Evolutionary conservation across 805 yeast genomes (phyloP).

Genomic region (Metschnikowia cerradonensis): DNA sequence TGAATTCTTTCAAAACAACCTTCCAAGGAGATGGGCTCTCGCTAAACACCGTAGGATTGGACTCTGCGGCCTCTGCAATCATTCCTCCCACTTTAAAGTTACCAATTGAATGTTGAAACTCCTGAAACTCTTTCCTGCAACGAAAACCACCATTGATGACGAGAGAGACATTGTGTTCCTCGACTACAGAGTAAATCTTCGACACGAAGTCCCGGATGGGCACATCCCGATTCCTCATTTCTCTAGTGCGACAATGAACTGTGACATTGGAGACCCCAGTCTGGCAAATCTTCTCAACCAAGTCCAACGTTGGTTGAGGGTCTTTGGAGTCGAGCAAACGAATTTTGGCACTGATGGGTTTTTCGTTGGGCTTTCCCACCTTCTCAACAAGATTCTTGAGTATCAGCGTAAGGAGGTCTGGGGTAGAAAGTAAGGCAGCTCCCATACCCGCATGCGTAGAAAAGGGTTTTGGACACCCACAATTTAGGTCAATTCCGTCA

Average conservation of each 20-base stretch:
- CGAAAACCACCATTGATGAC: constrained; percentile 78
- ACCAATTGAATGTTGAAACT: constrained; percentile 50
- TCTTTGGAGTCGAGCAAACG: constrained; percentile 65
- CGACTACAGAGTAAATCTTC: constrained; percentile 59
- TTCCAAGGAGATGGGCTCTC: constrained; percentile 49
- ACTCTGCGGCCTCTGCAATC: constrained; percentile 91
- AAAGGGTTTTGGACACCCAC: constrained; percentile 97
- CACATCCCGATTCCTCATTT: constrained; percentile 81
- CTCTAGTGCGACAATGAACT: constrained; percentile 84
- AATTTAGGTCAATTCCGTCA: constrained; percentile 87
- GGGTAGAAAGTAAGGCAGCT: constrained; percentile 81
- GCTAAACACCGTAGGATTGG: constrained; percentile 73
- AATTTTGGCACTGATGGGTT: constrained; percentile 89
- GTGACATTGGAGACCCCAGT: constrained; percentile 89
- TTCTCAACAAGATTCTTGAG: constrained; percentile 63
- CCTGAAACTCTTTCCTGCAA: constrained; percentile 48
- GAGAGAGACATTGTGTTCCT: constrained; percentile 59
- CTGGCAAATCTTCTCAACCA: constrained; percentile 47
- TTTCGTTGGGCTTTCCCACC: constrained; percentile 72
- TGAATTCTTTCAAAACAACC: constrained; percentile 50
- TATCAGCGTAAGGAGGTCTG: constrained; percentile 72
- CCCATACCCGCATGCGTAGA: constrained; percentile 97
- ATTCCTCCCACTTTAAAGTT: constrained; percentile 71
- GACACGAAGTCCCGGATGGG: constrained; percentile 72
- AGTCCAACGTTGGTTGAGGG: constrained; percentile 46